Evolutionary conservation across 2,329 filamentous ascomycete genomes (phyloP).

Genomic region (Fusarium tricinctum): DNA sequence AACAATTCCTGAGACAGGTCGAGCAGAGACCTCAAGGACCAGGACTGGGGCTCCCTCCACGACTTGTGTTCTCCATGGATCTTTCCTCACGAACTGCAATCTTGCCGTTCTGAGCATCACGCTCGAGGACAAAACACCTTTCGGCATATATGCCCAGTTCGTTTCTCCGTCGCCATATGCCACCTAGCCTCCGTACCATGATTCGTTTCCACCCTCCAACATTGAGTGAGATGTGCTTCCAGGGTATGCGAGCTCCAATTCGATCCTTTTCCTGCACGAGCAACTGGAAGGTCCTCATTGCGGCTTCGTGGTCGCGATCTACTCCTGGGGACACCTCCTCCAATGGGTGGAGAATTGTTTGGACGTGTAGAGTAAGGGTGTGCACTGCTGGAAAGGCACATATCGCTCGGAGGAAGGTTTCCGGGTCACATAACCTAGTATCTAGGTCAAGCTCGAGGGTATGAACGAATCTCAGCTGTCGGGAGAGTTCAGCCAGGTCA

Average conservation of each 20-base stretch:
- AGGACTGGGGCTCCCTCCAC: slow-evolving; percentile 44
- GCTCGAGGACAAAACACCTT: slow-evolving; percentile 61
- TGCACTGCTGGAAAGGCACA: slow-evolving; percentile 58
- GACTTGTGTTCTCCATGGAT: slow-evolving; percentile 49
- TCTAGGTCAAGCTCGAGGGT: slow-evolving; percentile 65
- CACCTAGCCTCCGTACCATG: slow-evolving; percentile 60
- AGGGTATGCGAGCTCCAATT: slow-evolving; percentile 44
- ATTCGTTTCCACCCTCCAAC: slow-evolving; percentile 63
- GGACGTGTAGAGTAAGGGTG: slow-evolving; percentile 61
- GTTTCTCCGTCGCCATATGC: slow-evolving; percentile 59
- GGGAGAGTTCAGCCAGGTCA: slow-evolving; percentile 55
- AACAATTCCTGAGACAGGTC: background rate
- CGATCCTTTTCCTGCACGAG: slow-evolving; percentile 52
- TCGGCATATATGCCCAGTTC: slow-evolving; percentile 61
- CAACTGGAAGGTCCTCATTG: slow-evolving; percentile 52
- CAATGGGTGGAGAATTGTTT: slow-evolving; percentile 57
- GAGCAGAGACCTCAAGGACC: slow-evolving; percentile 29
- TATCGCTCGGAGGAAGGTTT: slow-evolving; percentile 56
- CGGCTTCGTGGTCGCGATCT: slow-evolving; percentile 58
- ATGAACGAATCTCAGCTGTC: slow-evolving; percentile 52
- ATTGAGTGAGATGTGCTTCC: slow-evolving; percentile 61
- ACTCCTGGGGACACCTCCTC: slow-evolving; percentile 46
- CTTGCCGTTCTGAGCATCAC: slow-evolving; percentile 36
- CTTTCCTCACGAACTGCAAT: slow-evolving; percentile 49
- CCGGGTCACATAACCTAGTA: slow-evolving; percentile 52